Conservation (phyloP, 768 basidiomycete genomes). For the Auriscalpium orientale region DNA sequence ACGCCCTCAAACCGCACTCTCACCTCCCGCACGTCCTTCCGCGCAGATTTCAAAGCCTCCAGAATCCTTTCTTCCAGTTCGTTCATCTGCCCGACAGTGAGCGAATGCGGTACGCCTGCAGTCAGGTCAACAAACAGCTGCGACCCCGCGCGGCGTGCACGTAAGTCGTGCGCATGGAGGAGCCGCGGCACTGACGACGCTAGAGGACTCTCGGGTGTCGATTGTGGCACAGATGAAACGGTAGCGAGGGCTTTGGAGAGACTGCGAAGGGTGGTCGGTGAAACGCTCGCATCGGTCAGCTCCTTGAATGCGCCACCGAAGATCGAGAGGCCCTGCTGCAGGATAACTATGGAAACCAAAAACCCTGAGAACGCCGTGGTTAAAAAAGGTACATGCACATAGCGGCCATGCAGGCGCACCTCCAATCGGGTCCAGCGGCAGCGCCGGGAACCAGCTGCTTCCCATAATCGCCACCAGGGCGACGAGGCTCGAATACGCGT, state of each 20-base stretch:
- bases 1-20: slow-evolving; percentile 37
- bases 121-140: slow-evolving; percentile 77
- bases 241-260: slow-evolving; percentile 54
- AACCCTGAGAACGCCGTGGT: slow-evolving; percentile 42
- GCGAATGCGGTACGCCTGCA: slow-evolving; percentile 53
- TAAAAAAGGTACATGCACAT: neutral
- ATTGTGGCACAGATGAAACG: slow-evolving; percentile 32
- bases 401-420: slow-evolving; percentile 38
- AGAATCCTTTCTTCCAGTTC: slow-evolving; percentile 57
- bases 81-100: slow-evolving; percentile 53
- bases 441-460: slow-evolving; percentile 74
- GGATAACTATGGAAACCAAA: slow-evolving; percentile 83
- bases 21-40: slow-evolving; percentile 69
- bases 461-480: slow-evolving; percentile 91
- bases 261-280: slow-evolving; percentile 40
- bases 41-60: slow-evolving; percentile 42
- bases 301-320: slow-evolving; percentile 69
- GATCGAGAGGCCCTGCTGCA: slow-evolving; percentile 67
- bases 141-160: slow-evolving; percentile 74
- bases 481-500: slow-evolving; percentile 88
- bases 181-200: neutral
- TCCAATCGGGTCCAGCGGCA: slow-evolving; percentile 90
- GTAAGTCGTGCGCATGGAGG: slow-evolving; percentile 47
- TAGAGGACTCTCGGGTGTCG: neutral
- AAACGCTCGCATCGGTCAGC: slow-evolving; percentile 77